These are phyloP conservation scores for Circinella umbellata DNA, from an alignment of 371 early-diverging fungal species.

Conservation along the genomic window DNA sequence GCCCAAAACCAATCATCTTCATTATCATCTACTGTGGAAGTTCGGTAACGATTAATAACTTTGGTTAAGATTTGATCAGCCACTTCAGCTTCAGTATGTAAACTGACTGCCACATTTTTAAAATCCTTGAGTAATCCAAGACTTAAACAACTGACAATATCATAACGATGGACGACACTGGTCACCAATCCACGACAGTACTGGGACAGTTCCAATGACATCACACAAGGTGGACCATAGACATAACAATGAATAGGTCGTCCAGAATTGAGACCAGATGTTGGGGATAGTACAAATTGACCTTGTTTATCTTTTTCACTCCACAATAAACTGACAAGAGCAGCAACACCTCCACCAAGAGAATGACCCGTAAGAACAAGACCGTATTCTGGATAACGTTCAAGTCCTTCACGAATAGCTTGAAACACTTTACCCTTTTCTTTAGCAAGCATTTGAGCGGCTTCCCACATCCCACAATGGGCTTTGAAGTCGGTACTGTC, in stretches of 20 bases:
- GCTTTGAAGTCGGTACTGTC: constrained; percentile 55
- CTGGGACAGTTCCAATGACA: constrained; percentile 67
- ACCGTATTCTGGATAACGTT: constrained; percentile 71
- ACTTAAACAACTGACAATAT: constrained; percentile 76
- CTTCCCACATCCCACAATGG: constrained; percentile 82
- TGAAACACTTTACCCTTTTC: constrained; percentile 70
- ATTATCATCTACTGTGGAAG: constrained; percentile 11
- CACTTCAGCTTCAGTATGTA: constrained; percentile 68
- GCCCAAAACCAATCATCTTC: constrained; percentile 75
- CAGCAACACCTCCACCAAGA: constrained; percentile 82
- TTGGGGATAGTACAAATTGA: constrained; percentile 65
- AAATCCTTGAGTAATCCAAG: constrained; percentile 77
- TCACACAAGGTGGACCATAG: constrained; percentile 77
- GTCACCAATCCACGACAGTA: constrained; percentile 77
- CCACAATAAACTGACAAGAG: constrained; percentile 76
- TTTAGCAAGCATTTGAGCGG: constrained; percentile 69
- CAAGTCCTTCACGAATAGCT: constrained; percentile 66
- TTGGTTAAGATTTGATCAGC: constrained; percentile 74
- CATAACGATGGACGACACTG: constrained; percentile 75
- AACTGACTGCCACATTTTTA: constrained; percentile 71
- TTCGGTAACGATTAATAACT: constrained; percentile 52
- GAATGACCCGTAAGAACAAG: constrained; percentile 83
- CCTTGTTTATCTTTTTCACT: constrained; percentile 43
- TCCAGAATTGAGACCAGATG: constrained; percentile 71
- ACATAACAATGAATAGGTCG: constrained; percentile 81